Evolutionary conservation across 805 yeast species (phyloP).

Genomic region (Metschnikowia koreensis): DNA sequence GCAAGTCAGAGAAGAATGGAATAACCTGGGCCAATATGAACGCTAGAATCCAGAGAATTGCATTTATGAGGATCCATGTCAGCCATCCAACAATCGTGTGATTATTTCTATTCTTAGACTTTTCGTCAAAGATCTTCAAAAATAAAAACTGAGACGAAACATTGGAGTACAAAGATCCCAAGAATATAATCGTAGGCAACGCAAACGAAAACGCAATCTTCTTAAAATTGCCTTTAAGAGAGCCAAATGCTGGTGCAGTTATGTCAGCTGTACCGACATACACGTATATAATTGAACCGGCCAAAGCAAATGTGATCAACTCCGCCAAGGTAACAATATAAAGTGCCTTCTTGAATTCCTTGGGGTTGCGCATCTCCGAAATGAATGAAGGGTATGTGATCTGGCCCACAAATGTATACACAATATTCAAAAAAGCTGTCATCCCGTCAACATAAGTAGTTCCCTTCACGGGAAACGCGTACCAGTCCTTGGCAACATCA

Average conservation of each 20-base stretch:
- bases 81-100: constrained; percentile 55
- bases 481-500: constrained; percentile 37
- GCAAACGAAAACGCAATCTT: constrained; percentile 60
- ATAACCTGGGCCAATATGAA: constrained; percentile 62
- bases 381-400: constrained; percentile 63
- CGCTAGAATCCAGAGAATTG: constrained; percentile 49
- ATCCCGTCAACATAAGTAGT: constrained; percentile 54
- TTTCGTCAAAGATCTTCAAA: constrained; percentile 41
- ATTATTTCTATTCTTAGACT: constrained; percentile 42
- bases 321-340: constrained; percentile 51
- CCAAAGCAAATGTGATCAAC: constrained; percentile 48
- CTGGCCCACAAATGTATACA: constrained; percentile 64
- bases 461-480: constrained; percentile 41
- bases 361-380: constrained; percentile 56
- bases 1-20: constrained; percentile 59
- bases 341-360: constrained; percentile 56
- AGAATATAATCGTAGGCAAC: constrained; percentile 54
- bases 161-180: constrained; percentile 55
- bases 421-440: constrained; percentile 58
- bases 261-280: constrained; percentile 55
- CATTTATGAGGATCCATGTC: constrained; percentile 47
- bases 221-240: constrained; percentile 45
- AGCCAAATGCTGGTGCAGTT: constrained; percentile 60
- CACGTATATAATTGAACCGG: constrained; percentile 59
- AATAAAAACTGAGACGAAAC: constrained; percentile 55